These are phyloP conservation scores for Fraxinus quadrangulata DNA, from an alignment of 257 asterid species.

Conservation along the genomic window DNA sequence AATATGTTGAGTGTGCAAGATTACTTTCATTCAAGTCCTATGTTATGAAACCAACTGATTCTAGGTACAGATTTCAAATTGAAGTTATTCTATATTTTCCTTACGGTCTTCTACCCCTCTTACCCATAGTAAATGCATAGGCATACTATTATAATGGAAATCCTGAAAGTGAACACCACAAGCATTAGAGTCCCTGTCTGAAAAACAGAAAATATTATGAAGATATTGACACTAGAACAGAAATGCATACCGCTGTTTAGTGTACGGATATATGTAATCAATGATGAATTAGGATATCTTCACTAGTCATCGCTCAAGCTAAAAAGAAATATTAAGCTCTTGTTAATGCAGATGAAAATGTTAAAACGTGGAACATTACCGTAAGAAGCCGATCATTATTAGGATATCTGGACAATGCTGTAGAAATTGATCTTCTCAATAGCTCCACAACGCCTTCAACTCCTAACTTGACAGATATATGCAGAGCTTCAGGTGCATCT, in stretches of 20 bases:
- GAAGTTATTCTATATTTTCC: background rate
- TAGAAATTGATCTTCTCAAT: conserved; percentile 81
- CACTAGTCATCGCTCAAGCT: conserved; percentile 13
- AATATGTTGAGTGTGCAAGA: background rate
- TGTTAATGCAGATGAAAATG: background rate
- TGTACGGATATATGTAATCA: conserved; percentile 3
- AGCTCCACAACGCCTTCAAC: conserved; percentile 89
- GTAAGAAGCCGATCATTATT: conserved; percentile 77
- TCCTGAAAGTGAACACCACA: conserved; percentile 1
- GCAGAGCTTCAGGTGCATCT: conserved; percentile 96
- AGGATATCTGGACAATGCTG: conserved; percentile 81
- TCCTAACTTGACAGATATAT: conserved; percentile 90
- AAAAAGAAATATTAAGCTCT: background rate
- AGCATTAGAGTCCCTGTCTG: conserved; percentile 17
- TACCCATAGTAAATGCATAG: background rate
- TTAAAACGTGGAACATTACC: conserved; percentile 50
- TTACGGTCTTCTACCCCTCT: background rate
- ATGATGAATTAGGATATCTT: conserved; percentile 14
- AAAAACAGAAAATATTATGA: conserved; percentile 3
- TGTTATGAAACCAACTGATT: background rate
- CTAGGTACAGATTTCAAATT: background rate
- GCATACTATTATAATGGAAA: background rate
- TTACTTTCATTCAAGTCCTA: background rate
- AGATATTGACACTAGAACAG: background rate
- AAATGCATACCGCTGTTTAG: background rate